Evolutionary conservation across 208 protist species (phyloP).

Genomic region (Wallacemonas collosoma): DNA sequence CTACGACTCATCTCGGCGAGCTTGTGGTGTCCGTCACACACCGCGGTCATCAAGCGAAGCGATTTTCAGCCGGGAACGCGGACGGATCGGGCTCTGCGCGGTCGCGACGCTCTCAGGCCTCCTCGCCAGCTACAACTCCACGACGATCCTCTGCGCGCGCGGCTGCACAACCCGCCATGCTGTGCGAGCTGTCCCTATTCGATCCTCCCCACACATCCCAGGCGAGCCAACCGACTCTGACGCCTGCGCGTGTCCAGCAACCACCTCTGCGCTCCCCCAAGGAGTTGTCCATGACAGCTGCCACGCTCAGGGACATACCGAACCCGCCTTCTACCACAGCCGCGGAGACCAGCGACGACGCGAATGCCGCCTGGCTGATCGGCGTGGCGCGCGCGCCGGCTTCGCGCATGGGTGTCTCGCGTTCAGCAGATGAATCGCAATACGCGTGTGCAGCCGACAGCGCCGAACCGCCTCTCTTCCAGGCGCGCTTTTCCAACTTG

Average conservation of each 20-base stretch:
- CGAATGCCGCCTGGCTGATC: constrained; percentile 4
- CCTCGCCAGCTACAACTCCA: no score
- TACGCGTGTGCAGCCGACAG: not conserved
- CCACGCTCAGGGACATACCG: not conserved
- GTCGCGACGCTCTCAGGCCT: no score
- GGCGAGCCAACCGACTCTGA: no score
- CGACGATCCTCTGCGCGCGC: no score
- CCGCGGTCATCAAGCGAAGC: no score
- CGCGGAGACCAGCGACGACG: not conserved
- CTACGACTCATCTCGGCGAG: constrained; percentile 2
- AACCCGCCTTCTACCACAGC: no score
- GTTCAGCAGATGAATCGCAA: not conserved
- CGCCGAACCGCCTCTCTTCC: not conserved
- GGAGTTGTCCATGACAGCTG: constrained; percentile 4
- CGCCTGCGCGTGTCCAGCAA: no score
- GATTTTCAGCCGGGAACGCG: no score
- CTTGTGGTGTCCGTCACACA: constrained; percentile 5
- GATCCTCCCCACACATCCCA: not conserved
- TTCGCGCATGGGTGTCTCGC: not conserved
- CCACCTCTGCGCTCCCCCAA: not conserved
- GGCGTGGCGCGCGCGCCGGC: constrained; percentile 10
- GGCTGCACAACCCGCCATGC: not conserved
- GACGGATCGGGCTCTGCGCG: no score
- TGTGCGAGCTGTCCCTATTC: constrained; percentile 13
- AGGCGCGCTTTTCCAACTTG: not conserved